A percentile compares a stretch with the other conserved stretches of the same genome.
phyloP scores from a whole-genome alignment of 169 alveolate genomes.

The Ichthyophthirius multifiliis region DNA sequence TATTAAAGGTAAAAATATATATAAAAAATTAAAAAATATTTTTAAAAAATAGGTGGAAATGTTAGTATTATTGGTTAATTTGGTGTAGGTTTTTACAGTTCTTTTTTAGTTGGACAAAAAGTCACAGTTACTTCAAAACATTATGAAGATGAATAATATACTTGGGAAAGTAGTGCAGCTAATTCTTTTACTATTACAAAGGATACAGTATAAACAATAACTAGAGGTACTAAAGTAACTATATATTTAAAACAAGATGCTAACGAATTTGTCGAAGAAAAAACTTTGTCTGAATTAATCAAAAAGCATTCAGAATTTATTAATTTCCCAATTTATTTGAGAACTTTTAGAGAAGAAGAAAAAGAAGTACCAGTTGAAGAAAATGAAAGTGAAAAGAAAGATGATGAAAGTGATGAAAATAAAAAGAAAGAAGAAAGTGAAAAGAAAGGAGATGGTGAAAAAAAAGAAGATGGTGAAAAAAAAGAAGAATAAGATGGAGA shows the following conservation, averaged over 20 bases:
- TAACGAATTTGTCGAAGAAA: slow-evolving; percentile 93
- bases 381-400: slow-evolving; percentile 48
- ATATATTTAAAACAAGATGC: slow-evolving; percentile 98
- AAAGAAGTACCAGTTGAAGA: slow-evolving; percentile 71
- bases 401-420: slow-evolving; percentile 53
- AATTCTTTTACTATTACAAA: slow-evolving; percentile 92
- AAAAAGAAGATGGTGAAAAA: slow-evolving; percentile 85
- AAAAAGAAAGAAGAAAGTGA: slow-evolving; percentile 79
- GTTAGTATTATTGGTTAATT: slow-evolving; percentile 98
- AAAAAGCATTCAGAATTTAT: slow-evolving; percentile 96
- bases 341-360: slow-evolving; percentile 65
- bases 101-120: slow-evolving; percentile 98
- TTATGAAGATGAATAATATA: slow-evolving; percentile 93
- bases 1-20: slow-evolving; percentile 48
- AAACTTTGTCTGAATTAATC: slow-evolving; percentile 90
- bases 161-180: slow-evolving; percentile 98
- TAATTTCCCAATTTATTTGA: slow-evolving; percentile 95
- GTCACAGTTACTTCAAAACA: slow-evolving; percentile 95
- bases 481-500: slow-evolving; percentile 86
- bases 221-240: slow-evolving; percentile 97
- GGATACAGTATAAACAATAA: slow-evolving; percentile 95
- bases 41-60: slow-evolving; percentile 81
- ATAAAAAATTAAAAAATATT: neutral
- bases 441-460: slow-evolving; percentile 68
- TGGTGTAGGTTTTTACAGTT: slow-evolving; percentile 99